Percentiles rank a stretch among this genome's conserved stretches.
Conservation (phyloP, 2,329 filamentous ascomycete genomes). For the Lithohypha guttulata region DNA sequence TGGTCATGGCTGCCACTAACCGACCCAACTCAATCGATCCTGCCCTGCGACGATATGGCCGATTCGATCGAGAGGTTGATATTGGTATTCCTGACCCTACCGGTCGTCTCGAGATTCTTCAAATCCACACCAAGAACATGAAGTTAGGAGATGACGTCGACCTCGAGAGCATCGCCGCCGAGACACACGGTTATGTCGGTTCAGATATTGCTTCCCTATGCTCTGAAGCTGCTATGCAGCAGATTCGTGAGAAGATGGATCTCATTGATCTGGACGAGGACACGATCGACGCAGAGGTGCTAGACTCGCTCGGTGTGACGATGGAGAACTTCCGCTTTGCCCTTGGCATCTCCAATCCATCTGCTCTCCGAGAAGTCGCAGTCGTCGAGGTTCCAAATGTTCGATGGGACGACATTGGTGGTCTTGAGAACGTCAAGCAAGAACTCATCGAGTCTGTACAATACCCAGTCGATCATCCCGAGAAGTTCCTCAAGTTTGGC, state of each 20-base stretch:
- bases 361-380: constrained; percentile 93
- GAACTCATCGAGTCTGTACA: constrained; percentile 98
- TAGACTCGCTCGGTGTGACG: constrained; percentile 94
- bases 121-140: constrained; percentile 99
- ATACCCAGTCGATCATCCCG: constrained; percentile 97
- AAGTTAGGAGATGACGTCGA: constrained; percentile 96
- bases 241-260: constrained; percentile 99
- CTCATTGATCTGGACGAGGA: constrained; percentile 98
- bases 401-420: constrained; percentile 99
- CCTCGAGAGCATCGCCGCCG: constrained; percentile 87
- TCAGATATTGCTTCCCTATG: constrained; percentile 97
- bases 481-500: constrained; percentile 99
- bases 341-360: constrained; percentile 95
- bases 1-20: constrained; percentile 99
- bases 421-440: constrained; percentile 95
- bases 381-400: constrained; percentile 99
- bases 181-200: constrained; percentile 98
- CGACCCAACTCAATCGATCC: constrained; percentile 97
- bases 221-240: constrained; percentile 98
- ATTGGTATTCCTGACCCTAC: constrained; percentile 97
- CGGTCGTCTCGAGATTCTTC: constrained; percentile 94
- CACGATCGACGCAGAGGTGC: constrained; percentile 95
- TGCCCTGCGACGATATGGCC: constrained; percentile 91
- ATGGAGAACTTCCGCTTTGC: constrained; percentile 99
- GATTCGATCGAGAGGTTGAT: constrained; percentile 97